These are phyloP conservation scores for Pelargonium nanum DNA, from an alignment of 345 rosid species.

Conservation along the genomic window DNA sequence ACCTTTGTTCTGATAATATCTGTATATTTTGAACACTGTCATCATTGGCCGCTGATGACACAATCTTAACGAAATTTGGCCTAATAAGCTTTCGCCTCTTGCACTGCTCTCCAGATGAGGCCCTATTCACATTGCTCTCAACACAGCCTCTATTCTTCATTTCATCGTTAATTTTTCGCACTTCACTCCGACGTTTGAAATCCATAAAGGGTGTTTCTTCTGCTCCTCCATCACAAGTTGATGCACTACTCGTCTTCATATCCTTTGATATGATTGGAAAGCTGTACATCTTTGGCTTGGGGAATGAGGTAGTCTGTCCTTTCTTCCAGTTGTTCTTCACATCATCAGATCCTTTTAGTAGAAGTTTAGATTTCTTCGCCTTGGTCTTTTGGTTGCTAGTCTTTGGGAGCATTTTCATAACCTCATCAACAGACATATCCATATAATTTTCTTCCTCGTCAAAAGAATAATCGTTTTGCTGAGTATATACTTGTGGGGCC, in stretches of 20 bases:
- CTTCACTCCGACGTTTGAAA: conserved; percentile 43
- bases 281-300: conserved; percentile 1
- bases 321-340: conserved; percentile 11
- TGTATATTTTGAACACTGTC: neutral
- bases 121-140: neutral
- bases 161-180: conserved; percentile 13
- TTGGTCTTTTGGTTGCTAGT: conserved; percentile 24
- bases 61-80: conserved; percentile 1
- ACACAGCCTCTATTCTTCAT: neutral
- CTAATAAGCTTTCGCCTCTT: neutral
- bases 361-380: conserved; percentile 5
- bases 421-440: conserved; percentile 35
- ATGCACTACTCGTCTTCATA: conserved; percentile 8
- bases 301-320: conserved; percentile 2
- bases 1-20: no score
- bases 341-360: conserved; percentile 3
- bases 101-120: neutral
- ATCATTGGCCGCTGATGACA: neutral
- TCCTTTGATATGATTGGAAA: conserved; percentile 14
- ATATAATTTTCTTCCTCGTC: conserved; percentile 7
- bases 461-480: neutral
- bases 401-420: conserved; percentile 30
- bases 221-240: conserved; percentile 11
- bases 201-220: conserved; percentile 30
- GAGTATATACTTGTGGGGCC: conserved; percentile 10